phyloP scores from a whole-genome alignment of 768 basidiomycete species.

The Hypholoma fasciculare region DNA sequence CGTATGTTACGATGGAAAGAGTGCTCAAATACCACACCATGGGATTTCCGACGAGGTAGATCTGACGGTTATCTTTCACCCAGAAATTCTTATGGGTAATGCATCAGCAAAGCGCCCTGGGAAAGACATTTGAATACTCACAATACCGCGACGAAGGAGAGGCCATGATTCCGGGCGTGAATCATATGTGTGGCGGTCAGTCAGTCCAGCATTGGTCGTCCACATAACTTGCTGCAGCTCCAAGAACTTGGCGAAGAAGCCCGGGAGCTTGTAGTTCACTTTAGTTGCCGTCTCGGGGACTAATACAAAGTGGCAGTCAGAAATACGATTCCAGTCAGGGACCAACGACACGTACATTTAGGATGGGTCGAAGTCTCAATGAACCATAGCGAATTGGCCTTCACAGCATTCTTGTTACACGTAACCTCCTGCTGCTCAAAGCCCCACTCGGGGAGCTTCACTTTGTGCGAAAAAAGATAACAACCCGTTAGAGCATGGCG shows the following conservation, averaged over 20 bases:
- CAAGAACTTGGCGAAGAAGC: slow-evolving; percentile 87
- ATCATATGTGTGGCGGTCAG: slow-evolving; percentile 93
- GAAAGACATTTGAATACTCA: slow-evolving; percentile 37
- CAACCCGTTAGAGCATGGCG: slow-evolving; percentile 88
- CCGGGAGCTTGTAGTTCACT: slow-evolving; percentile 90
- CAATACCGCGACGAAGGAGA: slow-evolving; percentile 87
- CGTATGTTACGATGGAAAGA: slow-evolving; percentile 66
- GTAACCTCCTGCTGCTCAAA: slow-evolving; percentile 99
- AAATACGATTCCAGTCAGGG: background rate
- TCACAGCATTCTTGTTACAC: slow-evolving; percentile 96
- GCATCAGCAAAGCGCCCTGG: slow-evolving; percentile 2
- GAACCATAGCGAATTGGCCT: slow-evolving; percentile 89
- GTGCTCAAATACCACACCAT: slow-evolving; percentile 91
- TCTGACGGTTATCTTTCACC: slow-evolving; percentile 95
- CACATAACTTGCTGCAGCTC: slow-evolving; percentile 96
- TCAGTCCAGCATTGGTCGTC: slow-evolving; percentile 94
- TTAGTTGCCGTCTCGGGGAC: slow-evolving; percentile 71
- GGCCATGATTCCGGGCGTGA: slow-evolving; percentile 95
- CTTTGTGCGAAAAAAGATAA: slow-evolving; percentile 97
- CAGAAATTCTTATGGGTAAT: slow-evolving; percentile 79
- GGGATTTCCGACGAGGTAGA: slow-evolving; percentile 95
- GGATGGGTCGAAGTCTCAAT: slow-evolving; percentile 85
- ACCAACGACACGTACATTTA: slow-evolving; percentile 50
- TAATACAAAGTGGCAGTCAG: slow-evolving; percentile 27
- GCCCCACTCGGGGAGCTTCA: slow-evolving; percentile 97